phyloP scores from a whole-genome alignment of 352 stramenopile species.

The Globisporangium lucens region DNA sequence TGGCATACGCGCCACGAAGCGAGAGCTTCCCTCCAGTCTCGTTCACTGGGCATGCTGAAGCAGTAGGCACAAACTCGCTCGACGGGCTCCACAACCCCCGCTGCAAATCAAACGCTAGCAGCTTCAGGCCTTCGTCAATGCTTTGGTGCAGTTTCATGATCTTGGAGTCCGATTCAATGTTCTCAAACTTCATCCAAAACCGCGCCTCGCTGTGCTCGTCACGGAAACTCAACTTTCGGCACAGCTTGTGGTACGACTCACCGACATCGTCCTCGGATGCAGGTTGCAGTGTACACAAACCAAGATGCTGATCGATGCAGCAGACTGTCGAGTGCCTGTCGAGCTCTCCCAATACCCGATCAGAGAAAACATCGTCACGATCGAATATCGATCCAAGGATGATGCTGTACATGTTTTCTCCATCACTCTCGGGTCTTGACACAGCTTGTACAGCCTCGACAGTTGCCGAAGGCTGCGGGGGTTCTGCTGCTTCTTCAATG shows the following conservation, averaged over 20 bases:
- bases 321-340: constrained; percentile 31
- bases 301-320: constrained; percentile 34
- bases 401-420: constrained; percentile 44
- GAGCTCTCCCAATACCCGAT: constrained; percentile 26
- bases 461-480: no score
- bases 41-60: constrained; percentile 10
- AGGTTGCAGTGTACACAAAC: constrained; percentile 44
- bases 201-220: constrained; percentile 20
- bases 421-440: not conserved
- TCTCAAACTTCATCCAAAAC: constrained; percentile 56
- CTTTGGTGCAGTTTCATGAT: constrained; percentile 6
- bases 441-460: not conserved
- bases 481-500: not conserved
- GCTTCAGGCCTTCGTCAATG: constrained; percentile 1
- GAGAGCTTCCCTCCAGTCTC: constrained; percentile 17
- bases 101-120: constrained; percentile 5
- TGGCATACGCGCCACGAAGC: constrained; percentile 14
- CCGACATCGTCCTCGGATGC: constrained; percentile 26
- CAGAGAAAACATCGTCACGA: constrained; percentile 10
- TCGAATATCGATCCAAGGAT: constrained; percentile 32
- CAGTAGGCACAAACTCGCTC: constrained; percentile 8
- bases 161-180: constrained; percentile 28
- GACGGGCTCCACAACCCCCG: constrained; percentile 14
- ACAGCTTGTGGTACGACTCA: constrained; percentile 39
- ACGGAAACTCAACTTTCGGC: constrained; percentile 30